A percentile compares a stretch with the other conserved stretches of the same genome.
These are phyloP conservation scores for Circinella umbellata DNA, from an alignment of 371 early-diverging fungal genomes.

Conservation along the genomic window DNA sequence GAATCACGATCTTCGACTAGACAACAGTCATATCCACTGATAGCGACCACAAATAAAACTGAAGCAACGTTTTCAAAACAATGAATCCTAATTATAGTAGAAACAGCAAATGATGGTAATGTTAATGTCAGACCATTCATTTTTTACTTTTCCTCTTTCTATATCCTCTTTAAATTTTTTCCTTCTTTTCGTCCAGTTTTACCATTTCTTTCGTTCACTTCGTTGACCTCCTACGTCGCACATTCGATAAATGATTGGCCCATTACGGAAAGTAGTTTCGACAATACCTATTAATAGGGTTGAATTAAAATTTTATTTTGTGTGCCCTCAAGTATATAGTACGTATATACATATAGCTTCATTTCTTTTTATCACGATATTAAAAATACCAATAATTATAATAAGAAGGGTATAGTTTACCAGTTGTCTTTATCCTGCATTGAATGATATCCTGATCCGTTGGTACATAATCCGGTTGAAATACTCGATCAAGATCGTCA, in stretches of 20 bases:
- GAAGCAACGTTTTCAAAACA: constrained; percentile 96
- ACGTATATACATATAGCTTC: no score
- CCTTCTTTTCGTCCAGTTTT: background rate
- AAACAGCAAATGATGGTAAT: background rate
- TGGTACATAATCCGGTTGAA: constrained; percentile 74
- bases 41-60: constrained; percentile 90
- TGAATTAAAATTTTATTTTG: no score
- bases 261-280: constrained; percentile 86
- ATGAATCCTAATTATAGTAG: constrained; percentile 63
- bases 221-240: constrained; percentile 97
- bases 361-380: no score
- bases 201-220: constrained; percentile 91
- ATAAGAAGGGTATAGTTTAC: constrained; percentile 29
- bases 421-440: constrained; percentile 56
- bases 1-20: constrained; percentile 93
- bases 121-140: no score
- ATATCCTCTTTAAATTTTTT: no score
- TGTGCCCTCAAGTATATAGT: no score
- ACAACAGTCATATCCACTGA: constrained; percentile 94
- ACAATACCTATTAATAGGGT: constrained; percentile 67
- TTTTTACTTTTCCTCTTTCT: no score
- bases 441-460: constrained; percentile 89
- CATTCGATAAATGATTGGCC: constrained; percentile 82
- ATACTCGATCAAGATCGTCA: constrained; percentile 82
- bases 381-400: background rate